Evolutionary conservation across 306 rosid species (phyloP).

Genomic region (Medicago arabica): DNA sequence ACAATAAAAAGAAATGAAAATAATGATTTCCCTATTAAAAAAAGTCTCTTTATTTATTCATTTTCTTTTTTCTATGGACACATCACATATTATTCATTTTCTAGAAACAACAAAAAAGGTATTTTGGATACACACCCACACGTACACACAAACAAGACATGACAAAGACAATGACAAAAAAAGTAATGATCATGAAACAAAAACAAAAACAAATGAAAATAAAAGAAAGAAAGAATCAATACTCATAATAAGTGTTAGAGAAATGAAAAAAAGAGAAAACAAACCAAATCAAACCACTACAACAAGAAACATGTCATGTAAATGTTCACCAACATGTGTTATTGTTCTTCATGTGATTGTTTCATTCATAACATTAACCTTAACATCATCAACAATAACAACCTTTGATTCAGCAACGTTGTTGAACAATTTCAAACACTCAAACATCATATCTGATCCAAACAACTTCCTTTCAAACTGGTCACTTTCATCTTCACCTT

Average conservation of each 20-base stretch:
- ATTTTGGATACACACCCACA: neutral
- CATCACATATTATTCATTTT: neutral
- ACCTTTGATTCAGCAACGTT: constrained; percentile 10
- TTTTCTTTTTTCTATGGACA: too few species aligned
- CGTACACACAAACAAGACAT: constrained; percentile 24
- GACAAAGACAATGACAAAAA: neutral
- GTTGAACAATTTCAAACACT: constrained; percentile 56
- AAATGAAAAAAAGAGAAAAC: constrained; percentile 24
- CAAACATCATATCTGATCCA: constrained; percentile 61
- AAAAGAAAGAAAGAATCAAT: neutral
- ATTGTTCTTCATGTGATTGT: constrained; percentile 36
- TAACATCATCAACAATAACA: constrained; percentile 1
- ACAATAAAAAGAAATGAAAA: neutral
- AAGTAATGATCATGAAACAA: neutral
- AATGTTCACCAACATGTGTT: constrained; percentile 12
- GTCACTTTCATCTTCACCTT: constrained; percentile 36
- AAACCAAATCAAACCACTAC: neutral
- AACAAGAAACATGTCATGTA: constrained; percentile 34
- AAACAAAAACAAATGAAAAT: neutral
- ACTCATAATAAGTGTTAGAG: neutral
- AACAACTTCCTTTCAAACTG: constrained; percentile 55
- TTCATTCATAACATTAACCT: constrained; percentile 25
- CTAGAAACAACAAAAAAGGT: neutral
- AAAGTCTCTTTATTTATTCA: neutral
- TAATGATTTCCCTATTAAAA: neutral